Percentiles rank a stretch among this genome's conserved stretches.
These are phyloP conservation scores for Aspergillus jensenii DNA, from an alignment of 2,329 filamentous ascomycete species.

Conservation along the genomic window DNA sequence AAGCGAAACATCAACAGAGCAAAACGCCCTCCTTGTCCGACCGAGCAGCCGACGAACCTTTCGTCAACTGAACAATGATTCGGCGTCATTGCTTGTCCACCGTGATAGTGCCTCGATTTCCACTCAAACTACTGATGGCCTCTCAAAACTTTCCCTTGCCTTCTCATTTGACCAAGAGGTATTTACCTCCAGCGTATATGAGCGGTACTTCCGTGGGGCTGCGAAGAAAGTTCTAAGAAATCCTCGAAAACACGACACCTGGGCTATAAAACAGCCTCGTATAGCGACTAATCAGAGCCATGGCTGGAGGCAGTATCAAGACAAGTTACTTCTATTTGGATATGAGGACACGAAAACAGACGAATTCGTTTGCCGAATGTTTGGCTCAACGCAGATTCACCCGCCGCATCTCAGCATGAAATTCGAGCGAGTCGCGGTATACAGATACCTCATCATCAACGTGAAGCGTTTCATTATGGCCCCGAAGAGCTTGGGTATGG, in stretches of 20 bases:
- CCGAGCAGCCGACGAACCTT: not conserved
- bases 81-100: not conserved
- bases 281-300: too few relatives aligned
- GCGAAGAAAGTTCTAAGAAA: not conserved
- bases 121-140: not conserved
- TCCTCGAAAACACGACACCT: not conserved
- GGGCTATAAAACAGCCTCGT: not conserved
- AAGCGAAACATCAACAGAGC: not conserved
- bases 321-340: not conserved
- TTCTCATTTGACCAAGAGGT: not conserved
- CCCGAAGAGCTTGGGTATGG: not conserved
- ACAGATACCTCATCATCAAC: not conserved
- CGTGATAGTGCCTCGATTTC: not conserved
- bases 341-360: not conserved
- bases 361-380: not conserved
- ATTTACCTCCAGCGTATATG: not conserved
- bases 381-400: not conserved
- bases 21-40: not conserved
- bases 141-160: not conserved
- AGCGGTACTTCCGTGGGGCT: not conserved
- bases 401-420: not conserved
- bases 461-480: not conserved
- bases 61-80: not conserved
- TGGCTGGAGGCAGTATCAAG: not conserved
- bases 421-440: not conserved